phyloP scores from a whole-genome alignment of 78 protist genomes.

The Pigoraptor vietnamica region DNA sequence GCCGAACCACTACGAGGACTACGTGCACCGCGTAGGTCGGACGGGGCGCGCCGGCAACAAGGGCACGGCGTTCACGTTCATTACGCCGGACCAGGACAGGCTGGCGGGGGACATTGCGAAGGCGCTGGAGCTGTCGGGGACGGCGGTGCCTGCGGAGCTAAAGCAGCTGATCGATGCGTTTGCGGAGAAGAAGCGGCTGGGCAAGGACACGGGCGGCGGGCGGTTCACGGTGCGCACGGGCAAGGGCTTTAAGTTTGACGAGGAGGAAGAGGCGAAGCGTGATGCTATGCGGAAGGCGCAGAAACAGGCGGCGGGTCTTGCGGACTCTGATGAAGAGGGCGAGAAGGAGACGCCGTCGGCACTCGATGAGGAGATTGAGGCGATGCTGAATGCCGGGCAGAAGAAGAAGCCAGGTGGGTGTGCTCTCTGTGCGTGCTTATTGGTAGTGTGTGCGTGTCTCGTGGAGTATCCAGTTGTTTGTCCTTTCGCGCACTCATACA shows the following conservation, averaged over 20 bases:
- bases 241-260: slow-evolving; percentile 3
- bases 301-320: neutral
- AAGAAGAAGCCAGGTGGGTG: no score
- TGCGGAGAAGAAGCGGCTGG: no score
- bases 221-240: neutral
- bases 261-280: neutral
- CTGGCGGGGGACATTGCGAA: slow-evolving; percentile 52
- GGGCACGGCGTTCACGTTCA: slow-evolving; percentile 89
- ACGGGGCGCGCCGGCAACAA: slow-evolving; percentile 93
- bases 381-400: neutral
- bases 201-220: neutral
- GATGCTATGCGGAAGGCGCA: neutral
- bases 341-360: neutral
- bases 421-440: no score
- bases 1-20: slow-evolving; percentile 94
- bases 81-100: slow-evolving; percentile 67
- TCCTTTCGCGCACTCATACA: no score
- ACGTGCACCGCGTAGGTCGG: slow-evolving; percentile 96
- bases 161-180: no score
- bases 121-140: slow-evolving; percentile 41
- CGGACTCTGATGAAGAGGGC: neutral
- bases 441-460: no score
- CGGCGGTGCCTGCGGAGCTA: slow-evolving; percentile 41
- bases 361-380: slow-evolving; percentile 15
- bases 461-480: no score